phyloP scores from a whole-genome alignment of 177 flowering plant genomes.

The Vitis hybrid region DNA sequence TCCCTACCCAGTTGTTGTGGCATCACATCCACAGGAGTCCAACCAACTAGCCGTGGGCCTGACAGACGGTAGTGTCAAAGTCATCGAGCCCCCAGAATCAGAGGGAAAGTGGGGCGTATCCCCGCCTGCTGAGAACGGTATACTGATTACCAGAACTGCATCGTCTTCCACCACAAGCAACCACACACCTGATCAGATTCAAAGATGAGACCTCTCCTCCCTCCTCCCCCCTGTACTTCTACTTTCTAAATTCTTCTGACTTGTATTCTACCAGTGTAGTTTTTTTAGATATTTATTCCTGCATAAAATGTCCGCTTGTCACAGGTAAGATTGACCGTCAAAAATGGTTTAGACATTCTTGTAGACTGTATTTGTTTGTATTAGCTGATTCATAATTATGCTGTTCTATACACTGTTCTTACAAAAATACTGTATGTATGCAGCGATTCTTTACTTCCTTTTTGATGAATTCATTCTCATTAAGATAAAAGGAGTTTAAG shows the following conservation, averaged over 20 bases:
- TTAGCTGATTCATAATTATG: too few relatives aligned
- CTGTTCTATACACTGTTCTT: too few relatives aligned
- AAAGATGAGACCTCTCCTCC: conserved; percentile 22
- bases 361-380: neutral
- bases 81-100: conserved; percentile 42
- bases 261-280: conserved; percentile 13
- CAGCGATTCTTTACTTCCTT: too few relatives aligned
- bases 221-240: neutral
- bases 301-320: conserved; percentile 2
- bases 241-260: neutral
- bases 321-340: conserved; percentile 13
- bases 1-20: conserved; percentile 39
- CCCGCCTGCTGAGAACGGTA: conserved; percentile 36
- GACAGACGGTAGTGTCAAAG: conserved; percentile 38
- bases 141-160: conserved; percentile 21
- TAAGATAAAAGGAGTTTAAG: too few relatives aligned
- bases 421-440: too few relatives aligned
- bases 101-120: conserved; percentile 37
- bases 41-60: conserved; percentile 47
- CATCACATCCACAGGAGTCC: conserved; percentile 41
- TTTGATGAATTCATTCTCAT: too few relatives aligned
- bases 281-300: conserved; percentile 6
- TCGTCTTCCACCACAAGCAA: conserved; percentile 43
- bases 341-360: neutral
- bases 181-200: conserved; percentile 33